Base-by-base conservation (phyloP, 2,329 filamentous ascomycete genomes). In the Claviceps pusilla region DNA sequence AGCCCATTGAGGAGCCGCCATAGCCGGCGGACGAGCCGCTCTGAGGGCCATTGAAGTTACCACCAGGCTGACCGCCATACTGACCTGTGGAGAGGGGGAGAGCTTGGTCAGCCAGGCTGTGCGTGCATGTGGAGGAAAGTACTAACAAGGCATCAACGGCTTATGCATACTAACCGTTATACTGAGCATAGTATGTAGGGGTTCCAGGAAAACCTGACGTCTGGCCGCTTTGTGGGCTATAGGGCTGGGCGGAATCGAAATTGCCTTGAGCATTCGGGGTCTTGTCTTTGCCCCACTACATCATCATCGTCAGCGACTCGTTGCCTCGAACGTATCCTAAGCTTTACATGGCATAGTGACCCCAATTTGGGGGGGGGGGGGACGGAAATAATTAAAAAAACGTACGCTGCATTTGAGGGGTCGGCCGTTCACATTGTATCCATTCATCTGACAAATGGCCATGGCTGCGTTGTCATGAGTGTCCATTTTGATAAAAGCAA, bases 401-500 rank as follows among this genome's bases (percentile, higher is more conserved):
- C 91, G 75, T 86, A 97, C 91, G 71, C 91, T 97, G 79, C 93
- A 98, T 79, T 98, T 98, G 62, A 98, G 73, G 53, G 93, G 93
- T 60, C 93, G 84, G 52, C 93, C 93, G 65, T 98, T 96, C 63
- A 98, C 91, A 62, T 96, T 94, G 75, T 97, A 98, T 37, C 91
- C 91, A 64, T 91, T 97, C 65, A 98, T 79, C 68, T 97, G 90
- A 72, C 93, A 98, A 65, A 98, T 98, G 39, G 90, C 89, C 86
- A 95, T 95, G 54, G 93, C 90, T 3, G 93, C 93, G 65, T 96
- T 96, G 73, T 98, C 93, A 66, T 98, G 93, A 7, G 84, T 86
- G 68, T 98, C 93, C 90, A 98, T 95, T 77, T 98, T 98, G 71
- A 98, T 89, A 69, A 98, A 98, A 7, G 93, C 89, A 68, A 98